Percentiles rank a stretch among this genome's conserved stretches.
These are phyloP conservation scores for Citrus australasica DNA, from an alignment of 345 rosid genomes.

Conservation along the genomic window DNA sequence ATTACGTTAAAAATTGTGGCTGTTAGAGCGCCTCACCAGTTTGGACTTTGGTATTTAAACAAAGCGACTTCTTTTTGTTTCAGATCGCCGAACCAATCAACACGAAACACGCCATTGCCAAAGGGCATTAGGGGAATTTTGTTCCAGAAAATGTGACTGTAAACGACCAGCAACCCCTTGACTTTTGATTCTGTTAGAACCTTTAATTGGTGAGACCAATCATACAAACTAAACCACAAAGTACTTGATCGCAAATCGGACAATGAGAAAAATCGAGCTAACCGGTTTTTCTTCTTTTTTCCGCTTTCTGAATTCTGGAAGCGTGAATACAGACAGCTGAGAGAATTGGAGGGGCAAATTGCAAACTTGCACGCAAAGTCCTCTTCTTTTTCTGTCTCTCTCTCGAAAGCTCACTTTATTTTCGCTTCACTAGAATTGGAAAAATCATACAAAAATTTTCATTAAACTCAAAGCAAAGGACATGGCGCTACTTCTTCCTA, in stretches of 20 bases:
- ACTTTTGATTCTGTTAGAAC: not conserved
- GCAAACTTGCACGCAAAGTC: conserved; percentile 30
- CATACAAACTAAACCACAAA: not conserved
- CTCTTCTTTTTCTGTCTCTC: not conserved
- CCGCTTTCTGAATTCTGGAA: not conserved
- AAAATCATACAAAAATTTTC: not conserved
- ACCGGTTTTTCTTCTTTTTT: not conserved
- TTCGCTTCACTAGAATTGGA: not conserved
- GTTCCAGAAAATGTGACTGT: not conserved
- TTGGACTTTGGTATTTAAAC: not conserved
- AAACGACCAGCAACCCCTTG: not conserved
- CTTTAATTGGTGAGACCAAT: not conserved
- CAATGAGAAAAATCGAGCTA: not conserved
- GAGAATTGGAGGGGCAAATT: not conserved
- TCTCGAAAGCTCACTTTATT: not conserved
- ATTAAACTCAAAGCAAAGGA: not conserved
- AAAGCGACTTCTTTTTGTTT: not conserved
- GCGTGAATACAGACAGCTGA: not conserved
- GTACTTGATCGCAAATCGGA: not conserved
- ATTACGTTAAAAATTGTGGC: conserved; percentile 12
- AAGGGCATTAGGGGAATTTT: not conserved
- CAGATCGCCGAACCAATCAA: not conserved
- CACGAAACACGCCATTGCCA: not conserved
- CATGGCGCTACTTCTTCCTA: conserved; percentile 25
- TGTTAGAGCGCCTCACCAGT: not conserved